phyloP scores from a whole-genome alignment of 2,329 filamentous ascomycete genomes.

The Leptographium radiaticola region DNA sequence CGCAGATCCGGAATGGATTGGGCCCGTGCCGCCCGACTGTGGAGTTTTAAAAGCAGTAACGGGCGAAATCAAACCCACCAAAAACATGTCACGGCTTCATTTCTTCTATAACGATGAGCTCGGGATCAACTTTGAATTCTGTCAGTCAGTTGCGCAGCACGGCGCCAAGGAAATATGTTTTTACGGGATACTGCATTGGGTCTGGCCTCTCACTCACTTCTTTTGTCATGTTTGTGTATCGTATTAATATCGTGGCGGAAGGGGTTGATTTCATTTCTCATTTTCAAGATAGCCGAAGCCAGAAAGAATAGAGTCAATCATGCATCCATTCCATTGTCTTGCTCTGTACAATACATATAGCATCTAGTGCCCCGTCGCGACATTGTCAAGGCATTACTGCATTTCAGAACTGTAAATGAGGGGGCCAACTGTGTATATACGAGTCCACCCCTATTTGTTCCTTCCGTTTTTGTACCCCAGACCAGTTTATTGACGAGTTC shows the following conservation, averaged over 20 bases:
- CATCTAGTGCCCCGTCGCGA: background rate
- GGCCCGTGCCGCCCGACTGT: background rate
- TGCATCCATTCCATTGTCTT: background rate
- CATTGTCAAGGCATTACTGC: background rate
- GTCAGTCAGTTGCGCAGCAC: constrained; percentile 11
- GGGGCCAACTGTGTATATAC: too few relatives aligned
- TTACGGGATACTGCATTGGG: constrained; percentile 10
- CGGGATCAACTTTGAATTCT: constrained; percentile 8
- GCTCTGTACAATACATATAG: background rate
- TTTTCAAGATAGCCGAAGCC: constrained; percentile 1
- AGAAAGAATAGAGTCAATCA: constrained; percentile 3
- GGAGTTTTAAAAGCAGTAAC: background rate
- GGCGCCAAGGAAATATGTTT: constrained; percentile 11
- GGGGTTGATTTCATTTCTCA: constrained; percentile 3
- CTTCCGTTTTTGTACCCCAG: too few relatives aligned
- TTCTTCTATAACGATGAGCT: constrained; percentile 11
- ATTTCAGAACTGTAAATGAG: background rate
- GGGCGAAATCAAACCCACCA: background rate
- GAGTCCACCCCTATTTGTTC: too few relatives aligned
- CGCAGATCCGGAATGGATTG: background rate
- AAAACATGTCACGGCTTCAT: constrained; percentile 5
- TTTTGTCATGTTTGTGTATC: constrained; percentile 4
- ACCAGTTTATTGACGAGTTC: too few relatives aligned
- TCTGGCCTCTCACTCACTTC: constrained; percentile 5
- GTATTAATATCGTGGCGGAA: constrained; percentile 7